Evolutionary conservation across 225 moss, liverwort and hornwort species (phyloP), one percentile per base, ranked within the genome.

Genomic region (Pleurozium schreberi): DNA sequence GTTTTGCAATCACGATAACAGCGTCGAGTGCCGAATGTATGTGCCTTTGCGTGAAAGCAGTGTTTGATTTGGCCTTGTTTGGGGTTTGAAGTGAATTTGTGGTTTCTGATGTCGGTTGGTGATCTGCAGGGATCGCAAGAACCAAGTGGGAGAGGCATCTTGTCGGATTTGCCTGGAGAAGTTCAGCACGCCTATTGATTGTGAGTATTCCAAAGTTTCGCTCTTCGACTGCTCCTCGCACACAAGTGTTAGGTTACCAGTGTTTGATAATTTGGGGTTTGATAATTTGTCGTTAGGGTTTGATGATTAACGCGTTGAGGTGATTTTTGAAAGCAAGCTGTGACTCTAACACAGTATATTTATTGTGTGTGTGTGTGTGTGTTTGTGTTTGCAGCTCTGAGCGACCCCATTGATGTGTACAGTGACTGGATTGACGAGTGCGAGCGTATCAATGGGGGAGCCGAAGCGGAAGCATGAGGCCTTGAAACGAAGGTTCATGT

Each of bases 1-100:
- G 38, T 97, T 97, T 86, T 97, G 96, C 94, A 97, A 97, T 85
- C 96, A 96, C 88, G 96, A 97, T 87, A 95, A 94, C 87, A 97
- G 97, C 86, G 97, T 97, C 67, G 97, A 96, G 94, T 96, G 95
- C 91, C 86, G 90, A 82, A 95, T 96, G 95, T 95, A 83, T 62
- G 68, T 60, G 18, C 30, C 14, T 25, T 67, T 40, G 50, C 47
- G 47, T 49, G 68, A 38, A 82, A 47, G 25, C 23, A 6, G 58
- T 28, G 68, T 14, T 40, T 31, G 59, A n/a, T 38, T 16, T 47
- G 58, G 31, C 38, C 55, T 38, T 25, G 36, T 84, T 78, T 75
- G 69, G 75, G 85, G 61, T 86, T 82, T 86, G 64, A 61, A 50
- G 62, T 52, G 49, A 20, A 58, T 64, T 49, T 62, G 17, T 43